Percentiles rank a stretch among this genome's conserved stretches.
Evolutionary conservation across 306 rosid species (phyloP).

Genomic region (Malus asiatica): DNA sequence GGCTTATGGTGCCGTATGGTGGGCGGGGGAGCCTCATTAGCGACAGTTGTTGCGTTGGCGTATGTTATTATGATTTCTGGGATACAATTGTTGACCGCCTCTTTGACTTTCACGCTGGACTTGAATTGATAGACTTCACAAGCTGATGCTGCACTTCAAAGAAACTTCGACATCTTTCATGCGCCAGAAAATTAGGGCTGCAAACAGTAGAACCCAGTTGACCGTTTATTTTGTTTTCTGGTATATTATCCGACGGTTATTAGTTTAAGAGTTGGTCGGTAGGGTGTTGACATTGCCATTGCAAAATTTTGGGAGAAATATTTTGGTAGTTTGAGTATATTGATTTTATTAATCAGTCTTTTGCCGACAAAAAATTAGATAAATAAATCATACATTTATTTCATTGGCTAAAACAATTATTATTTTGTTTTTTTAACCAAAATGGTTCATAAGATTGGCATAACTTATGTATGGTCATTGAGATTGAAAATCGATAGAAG

Average conservation of each 20-base stretch:
- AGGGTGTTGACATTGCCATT: background rate
- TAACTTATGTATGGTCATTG: too few relatives aligned
- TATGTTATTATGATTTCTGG: too few relatives aligned
- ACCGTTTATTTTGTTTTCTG: background rate
- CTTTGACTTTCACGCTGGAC: background rate
- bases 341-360: background rate
- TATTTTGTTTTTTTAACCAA: too few relatives aligned
- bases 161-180: background rate
- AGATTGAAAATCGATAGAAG: too few relatives aligned
- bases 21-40: too few relatives aligned
- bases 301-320: background rate
- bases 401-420: background rate
- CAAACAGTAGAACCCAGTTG: background rate
- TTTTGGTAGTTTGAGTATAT: background rate
- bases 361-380: background rate
- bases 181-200: background rate
- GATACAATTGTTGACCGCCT: background rate
- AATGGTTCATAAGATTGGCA: too few relatives aligned
- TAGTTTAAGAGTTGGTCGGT: background rate
- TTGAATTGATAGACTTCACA: background rate
- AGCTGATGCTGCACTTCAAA: background rate
- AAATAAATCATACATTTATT: too few relatives aligned
- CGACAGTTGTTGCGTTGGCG: too few relatives aligned
- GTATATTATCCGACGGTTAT: background rate
- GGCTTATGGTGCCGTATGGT: background rate